Base-by-base conservation (phyloP, 768 basidiomycete genomes). In the Auriculariales sp. region DNA sequence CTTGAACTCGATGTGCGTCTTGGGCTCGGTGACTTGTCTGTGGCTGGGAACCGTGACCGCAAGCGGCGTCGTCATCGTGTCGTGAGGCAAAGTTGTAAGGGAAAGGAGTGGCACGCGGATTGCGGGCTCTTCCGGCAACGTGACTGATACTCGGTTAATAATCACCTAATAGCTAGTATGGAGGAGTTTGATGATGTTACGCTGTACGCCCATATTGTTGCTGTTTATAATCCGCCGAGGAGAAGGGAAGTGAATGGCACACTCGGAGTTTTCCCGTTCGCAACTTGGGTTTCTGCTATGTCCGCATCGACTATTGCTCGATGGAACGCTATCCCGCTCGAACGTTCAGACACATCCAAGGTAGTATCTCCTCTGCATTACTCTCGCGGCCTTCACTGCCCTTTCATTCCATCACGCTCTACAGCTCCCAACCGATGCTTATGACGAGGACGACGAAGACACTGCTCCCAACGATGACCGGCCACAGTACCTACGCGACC, bases 1-100 rank as follows among this genome's bases (percentile, higher is more conserved):
- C 54, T 73, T 73, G 67, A 83, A 94, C 57, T 85, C 87, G 50
- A 74, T 73, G 60, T 93, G 88, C n/a, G 78, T 66, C 58, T 84
- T 87, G 55, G 88, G 87, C 33, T 68, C 59, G 2, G 70, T 60
- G 39, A 83, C 78, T 53, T 81, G 78, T 61, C 89, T 85, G 60
- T 77, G 73, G 57, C 71, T 72, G 31, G 74, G 76, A 54, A 90
- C 73, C 65, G 74, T 72, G 57, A 90, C 70, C 48, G 83, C 79
- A 64, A 88, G 86, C 53, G 88, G 84, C 59, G 80, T 78, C 51
- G 80, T 76, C 80, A 80, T 79, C 25, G 19, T n/a, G n/a, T n/a
- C n/a, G 54, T 58, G 46, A 52, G 52, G 35, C 33, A 11, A 17
- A 34, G 12, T 34, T 11, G 17, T 34, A 11, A 34, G 12, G 17